Percentiles rank a stretch among this genome's conserved stretches.
Conservation (phyloP, 2,329 filamentous ascomycete species). For the Fusarium kyushuense region DNA sequence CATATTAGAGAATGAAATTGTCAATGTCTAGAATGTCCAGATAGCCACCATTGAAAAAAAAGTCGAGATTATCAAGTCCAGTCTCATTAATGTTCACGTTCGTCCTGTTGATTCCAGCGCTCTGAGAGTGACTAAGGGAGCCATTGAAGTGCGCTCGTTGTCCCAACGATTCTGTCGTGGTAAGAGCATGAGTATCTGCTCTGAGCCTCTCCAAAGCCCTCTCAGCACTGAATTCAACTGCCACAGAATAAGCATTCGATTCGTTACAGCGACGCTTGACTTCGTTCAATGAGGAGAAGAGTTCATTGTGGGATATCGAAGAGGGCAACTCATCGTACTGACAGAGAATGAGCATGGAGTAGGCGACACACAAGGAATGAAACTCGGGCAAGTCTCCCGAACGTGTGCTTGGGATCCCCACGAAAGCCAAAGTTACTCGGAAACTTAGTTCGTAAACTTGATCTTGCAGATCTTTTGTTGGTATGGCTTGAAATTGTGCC, state of each 20-base stretch:
- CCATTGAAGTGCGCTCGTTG: neutral
- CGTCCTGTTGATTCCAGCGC: neutral
- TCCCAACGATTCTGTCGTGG: neutral
- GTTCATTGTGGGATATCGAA: conserved; percentile 1
- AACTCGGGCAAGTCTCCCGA: conserved; percentile 30
- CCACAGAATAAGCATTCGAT: conserved; percentile 17
- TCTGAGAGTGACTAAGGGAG: neutral
- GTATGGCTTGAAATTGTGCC: conserved; percentile 7
- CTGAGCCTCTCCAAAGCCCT: conserved; percentile 26
- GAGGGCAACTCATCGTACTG: conserved; percentile 23
- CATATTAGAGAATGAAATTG: conserved; percentile 11
- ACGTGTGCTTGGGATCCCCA: conserved; percentile 16
- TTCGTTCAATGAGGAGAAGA: conserved; percentile 11
- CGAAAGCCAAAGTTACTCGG: conserved; percentile 24
- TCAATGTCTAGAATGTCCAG: conserved; percentile 26
- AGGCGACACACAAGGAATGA: conserved; percentile 25
- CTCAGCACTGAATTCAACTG: conserved; percentile 31
- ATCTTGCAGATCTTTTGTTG: conserved; percentile 14
- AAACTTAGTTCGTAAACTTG: conserved; percentile 24
- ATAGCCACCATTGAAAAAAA: conserved; percentile 33
- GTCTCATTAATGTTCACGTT: neutral
- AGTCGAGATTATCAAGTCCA: conserved; percentile 27
- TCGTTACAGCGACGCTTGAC: conserved; percentile 21
- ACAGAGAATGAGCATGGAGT: conserved; percentile 27
- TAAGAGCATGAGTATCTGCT: neutral